Base-by-base conservation (phyloP, 2,329 filamentous ascomycete species). In the Alternaria novae-zelandiae region DNA sequence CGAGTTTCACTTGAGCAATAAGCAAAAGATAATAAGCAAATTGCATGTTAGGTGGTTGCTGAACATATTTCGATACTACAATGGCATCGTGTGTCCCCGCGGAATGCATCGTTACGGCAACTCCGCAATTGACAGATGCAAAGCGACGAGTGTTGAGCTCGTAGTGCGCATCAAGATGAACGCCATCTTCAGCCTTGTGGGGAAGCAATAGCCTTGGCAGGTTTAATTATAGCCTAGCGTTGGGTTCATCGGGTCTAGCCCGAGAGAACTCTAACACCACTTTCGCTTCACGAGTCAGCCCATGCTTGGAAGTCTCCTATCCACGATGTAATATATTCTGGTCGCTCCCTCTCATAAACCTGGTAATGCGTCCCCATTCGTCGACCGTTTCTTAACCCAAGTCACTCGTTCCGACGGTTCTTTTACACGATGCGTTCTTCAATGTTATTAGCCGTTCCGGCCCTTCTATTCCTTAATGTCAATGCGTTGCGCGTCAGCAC, bases 241-340 rank as follows among this genome's bases (percentile, higher is more conserved):
- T 54, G 4, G 41, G 15, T 6, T 7, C 3, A 54, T 54, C 51
- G 17, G 11, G 51, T 43, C 32, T 54, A 54, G 51, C 51, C 15
- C 21, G 21, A 6, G 51, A 54, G 51, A 54, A 26, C 51, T 54
- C 51, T 54, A 54, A 54, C 51, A 54, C 32, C 32, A 54, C 51
- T 54, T 54, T 54, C 51, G 51, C 51, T 54, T 54, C 51, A 54
- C 51, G 51, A 54, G 51, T 54, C 51, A 54, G 51, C 6, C 32
- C 13, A 26, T 26, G 51, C 32, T 54, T 54, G 32, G 21, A 54
- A 43, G 51, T 54, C 51, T 54, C 51, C 51, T 54, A 43, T 54
- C 15, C 51, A 28, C 47, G 26, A 51, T 32, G 47, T 51, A 51
- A 51, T 51, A 51, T 32, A 51, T 32, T 51, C 47, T 32, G 47